Percentiles rank a stretch among this genome's conserved stretches.
phyloP scores from a whole-genome alignment of 2,329 filamentous ascomycete genomes.

The Hymenoscyphus repandus region DNA sequence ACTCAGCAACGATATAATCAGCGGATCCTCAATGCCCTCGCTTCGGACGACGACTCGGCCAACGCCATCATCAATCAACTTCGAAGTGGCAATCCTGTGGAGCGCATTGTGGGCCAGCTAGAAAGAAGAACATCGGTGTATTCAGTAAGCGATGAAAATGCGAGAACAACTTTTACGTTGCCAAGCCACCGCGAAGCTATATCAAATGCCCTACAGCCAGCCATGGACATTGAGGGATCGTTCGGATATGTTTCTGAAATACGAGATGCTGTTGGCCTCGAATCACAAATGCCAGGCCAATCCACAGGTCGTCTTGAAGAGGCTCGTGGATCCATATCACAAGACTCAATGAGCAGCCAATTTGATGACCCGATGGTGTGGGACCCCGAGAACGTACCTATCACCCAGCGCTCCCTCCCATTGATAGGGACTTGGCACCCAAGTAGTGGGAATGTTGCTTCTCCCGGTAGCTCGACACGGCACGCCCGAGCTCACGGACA shows the following conservation, averaged over 20 bases:
- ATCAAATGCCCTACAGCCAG: slow-evolving; percentile 21
- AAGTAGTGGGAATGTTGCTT: slow-evolving; percentile 4
- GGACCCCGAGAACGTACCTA: slow-evolving; percentile 13
- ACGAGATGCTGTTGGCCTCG: slow-evolving; percentile 30
- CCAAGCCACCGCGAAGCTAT: slow-evolving; percentile 35
- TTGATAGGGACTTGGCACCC: slow-evolving; percentile 36
- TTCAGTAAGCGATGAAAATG: slow-evolving; percentile 18
- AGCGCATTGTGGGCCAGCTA: slow-evolving; percentile 53
- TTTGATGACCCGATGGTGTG: slow-evolving; percentile 26
- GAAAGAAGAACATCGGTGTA: slow-evolving; percentile 21
- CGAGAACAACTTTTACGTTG: slow-evolving; percentile 21
- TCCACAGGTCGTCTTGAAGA: background rate
- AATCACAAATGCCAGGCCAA: slow-evolving; percentile 10
- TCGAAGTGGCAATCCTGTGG: slow-evolving; percentile 48
- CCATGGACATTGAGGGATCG: slow-evolving; percentile 41
- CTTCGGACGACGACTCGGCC: slow-evolving; percentile 29
- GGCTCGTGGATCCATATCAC: background rate
- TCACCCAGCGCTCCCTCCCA: slow-evolving; percentile 36
- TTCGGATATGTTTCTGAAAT: slow-evolving; percentile 41
- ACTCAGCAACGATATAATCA: slow-evolving; percentile 50
- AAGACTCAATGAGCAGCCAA: background rate
- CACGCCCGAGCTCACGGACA: slow-evolving; percentile 38
- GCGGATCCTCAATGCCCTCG: slow-evolving; percentile 49
- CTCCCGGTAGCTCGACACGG: slow-evolving; percentile 10
- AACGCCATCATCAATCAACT: slow-evolving; percentile 47